A percentile compares a stretch with the other conserved stretches of the same genome.
phyloP scores from a whole-genome alignment of 1,139 yeast species.

The Lodderomyces oxycetoniae region DNA sequence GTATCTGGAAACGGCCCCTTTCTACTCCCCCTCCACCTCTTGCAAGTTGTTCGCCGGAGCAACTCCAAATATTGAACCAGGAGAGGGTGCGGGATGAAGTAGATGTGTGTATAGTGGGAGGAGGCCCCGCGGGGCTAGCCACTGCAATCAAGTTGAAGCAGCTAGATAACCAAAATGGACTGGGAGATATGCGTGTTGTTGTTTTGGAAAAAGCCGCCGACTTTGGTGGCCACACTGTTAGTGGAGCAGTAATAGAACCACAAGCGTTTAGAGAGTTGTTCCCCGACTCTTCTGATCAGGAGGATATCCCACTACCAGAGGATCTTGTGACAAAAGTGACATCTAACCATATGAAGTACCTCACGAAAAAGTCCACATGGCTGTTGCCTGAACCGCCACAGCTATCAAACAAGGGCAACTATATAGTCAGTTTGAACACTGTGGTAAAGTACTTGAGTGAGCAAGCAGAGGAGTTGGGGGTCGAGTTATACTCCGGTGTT shows the following conservation, averaged over 20 bases:
- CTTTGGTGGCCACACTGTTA: conserved; percentile 84
- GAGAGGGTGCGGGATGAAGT: conserved; percentile 80
- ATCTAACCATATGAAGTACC: conserved; percentile 63
- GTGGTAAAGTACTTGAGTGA: conserved; percentile 81
- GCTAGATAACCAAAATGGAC: conserved; percentile 64
- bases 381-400: conserved; percentile 94
- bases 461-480: conserved; percentile 89
- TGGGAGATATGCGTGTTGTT: conserved; percentile 72
- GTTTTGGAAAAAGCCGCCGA: conserved; percentile 91
- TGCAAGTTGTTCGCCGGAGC: conserved; percentile 2
- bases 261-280: conserved; percentile 77
- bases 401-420: conserved; percentile 77
- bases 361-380: conserved; percentile 53
- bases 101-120: conserved; percentile 94
- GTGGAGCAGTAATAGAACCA: conserved; percentile 95
- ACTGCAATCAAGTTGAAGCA: conserved; percentile 89
- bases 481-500: conserved; percentile 88
- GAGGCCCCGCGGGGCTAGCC: conserved; percentile 96
- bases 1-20: background rate
- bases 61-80: conserved; percentile 4
- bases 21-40: background rate
- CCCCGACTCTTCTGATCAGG: conserved; percentile 50
- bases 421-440: conserved; percentile 76
- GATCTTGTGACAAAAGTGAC: conserved; percentile 73
- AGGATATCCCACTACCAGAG: conserved; percentile 68